Base-by-base conservation (phyloP, 805 yeast species). In the Metschnikowia reukaufii region DNA sequence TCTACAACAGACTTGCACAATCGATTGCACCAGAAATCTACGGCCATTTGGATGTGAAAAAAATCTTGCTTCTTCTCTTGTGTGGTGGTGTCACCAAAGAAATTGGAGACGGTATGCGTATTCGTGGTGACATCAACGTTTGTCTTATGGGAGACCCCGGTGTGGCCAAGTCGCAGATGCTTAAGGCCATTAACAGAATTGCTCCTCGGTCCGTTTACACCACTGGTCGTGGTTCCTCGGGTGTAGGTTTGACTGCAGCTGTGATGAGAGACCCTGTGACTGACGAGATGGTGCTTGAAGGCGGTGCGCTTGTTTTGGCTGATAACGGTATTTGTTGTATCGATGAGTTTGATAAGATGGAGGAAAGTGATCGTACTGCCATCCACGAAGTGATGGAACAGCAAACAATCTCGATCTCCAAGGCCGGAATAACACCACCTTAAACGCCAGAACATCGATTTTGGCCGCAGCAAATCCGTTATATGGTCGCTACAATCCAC, bases 311-410 rank as follows among this genome's bases (percentile, higher is more conserved):
- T 47, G 98, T 94, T 6, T 72, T 94, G 47, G 97, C 99, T 0
- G 99, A 94, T 70, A 90, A 92, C 63, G 99, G 99, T 65, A 86
- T 94, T 52, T 94, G 98, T 72, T 94, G 99, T 67, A 94, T 94
- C 63, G 99, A 94, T 78, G 99, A 94, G 74, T 94, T 94, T 62
- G 99, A 94, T 69, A 94, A 94, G 73, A 94, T 94, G 99, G 97
- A 92, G 65, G 99, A 94, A 66, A 70, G 79, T 52, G 99, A 94
- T 69, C 78, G 99, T 62, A 94, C 98, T 0, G 98, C 98, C 1
- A 94, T 94, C 62, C 98, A 92, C 68, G 99, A 92, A 74, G 99
- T 94, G 29, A 94, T 94, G 99, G 99, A 94, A 71, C 99, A 94
- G 67, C 99, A 94, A 68, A 94, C 99, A 2, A 94, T 94, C 49